Percentiles rank a stretch among this genome's conserved stretches.
Evolutionary conservation across 257 asterid species (phyloP).

Genomic region (Pogostemon cablin): DNA sequence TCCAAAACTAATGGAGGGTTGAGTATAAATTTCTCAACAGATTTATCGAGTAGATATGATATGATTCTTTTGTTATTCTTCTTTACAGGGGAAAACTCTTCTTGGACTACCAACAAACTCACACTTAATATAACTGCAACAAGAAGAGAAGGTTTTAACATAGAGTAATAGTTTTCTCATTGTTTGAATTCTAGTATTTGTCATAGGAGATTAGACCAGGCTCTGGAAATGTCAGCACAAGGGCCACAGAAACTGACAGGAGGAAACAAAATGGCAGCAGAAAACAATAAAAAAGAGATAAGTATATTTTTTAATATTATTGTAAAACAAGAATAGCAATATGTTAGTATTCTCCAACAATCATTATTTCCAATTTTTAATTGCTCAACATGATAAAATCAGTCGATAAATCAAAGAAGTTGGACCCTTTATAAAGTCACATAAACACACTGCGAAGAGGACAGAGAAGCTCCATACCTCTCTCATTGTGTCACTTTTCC

Average conservation of each 20-base stretch:
- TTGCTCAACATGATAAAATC: conserved; percentile 45
- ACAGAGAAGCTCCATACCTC: conserved; percentile 62
- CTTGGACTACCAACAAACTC: conserved; percentile 32
- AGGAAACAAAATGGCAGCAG: conserved; percentile 33
- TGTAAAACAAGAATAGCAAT: background rate
- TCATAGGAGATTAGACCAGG: conserved; percentile 41
- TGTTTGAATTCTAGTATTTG: conserved; percentile 31
- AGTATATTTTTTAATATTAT: background rate
- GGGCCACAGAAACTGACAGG: conserved; percentile 49
- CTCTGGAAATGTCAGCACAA: conserved; percentile 43
- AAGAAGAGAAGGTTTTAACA: conserved; percentile 7
- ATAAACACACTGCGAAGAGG: conserved; percentile 40
- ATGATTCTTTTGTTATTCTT: too few species aligned
- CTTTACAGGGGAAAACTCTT: background rate
- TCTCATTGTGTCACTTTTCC: conserved; percentile 43
- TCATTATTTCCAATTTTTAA: conserved; percentile 33
- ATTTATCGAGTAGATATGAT: conserved; percentile 3
- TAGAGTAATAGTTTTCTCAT: conserved; percentile 3
- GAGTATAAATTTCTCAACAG: background rate
- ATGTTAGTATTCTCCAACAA: conserved; percentile 34
- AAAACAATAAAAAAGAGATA: background rate
- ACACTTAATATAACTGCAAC: conserved; percentile 21
- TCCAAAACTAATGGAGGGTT: background rate
- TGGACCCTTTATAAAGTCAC: conserved; percentile 48
- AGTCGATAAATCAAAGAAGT: conserved; percentile 53